Evolutionary conservation across 2,329 filamentous ascomycete genomes (phyloP).

Genomic region (Sarocladiaceae sp.): DNA sequence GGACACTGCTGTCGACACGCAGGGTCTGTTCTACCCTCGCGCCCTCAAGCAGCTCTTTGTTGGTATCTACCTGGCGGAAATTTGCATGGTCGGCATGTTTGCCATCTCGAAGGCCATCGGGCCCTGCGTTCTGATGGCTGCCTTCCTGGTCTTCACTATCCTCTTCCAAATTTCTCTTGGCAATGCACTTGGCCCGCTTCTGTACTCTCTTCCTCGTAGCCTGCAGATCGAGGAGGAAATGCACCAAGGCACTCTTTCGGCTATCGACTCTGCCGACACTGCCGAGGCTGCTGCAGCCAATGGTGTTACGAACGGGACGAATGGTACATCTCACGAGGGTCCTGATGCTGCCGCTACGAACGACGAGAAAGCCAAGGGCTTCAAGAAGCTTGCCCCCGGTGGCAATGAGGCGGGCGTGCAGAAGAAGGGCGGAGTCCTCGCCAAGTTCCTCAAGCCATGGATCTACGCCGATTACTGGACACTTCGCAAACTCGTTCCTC

Average conservation of each 20-base stretch:
- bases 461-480: slow-evolving; percentile 64
- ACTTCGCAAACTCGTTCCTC: slow-evolving; percentile 65
- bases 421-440: slow-evolving; percentile 47
- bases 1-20: slow-evolving; percentile 75
- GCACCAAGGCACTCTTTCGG: slow-evolving; percentile 23
- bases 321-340: no score
- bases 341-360: slow-evolving; percentile 11
- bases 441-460: slow-evolving; percentile 69
- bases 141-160: slow-evolving; percentile 68
- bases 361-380: slow-evolving; percentile 18
- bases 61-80: slow-evolving; percentile 72
- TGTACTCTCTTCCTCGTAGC: slow-evolving; percentile 65
- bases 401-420: slow-evolving; percentile 16
- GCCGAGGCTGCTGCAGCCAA: slow-evolving; percentile 21
- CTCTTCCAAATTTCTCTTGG: slow-evolving; percentile 71
- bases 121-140: slow-evolving; percentile 67
- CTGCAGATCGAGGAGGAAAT: slow-evolving; percentile 35
- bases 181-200: slow-evolving; percentile 62
- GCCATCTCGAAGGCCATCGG: slow-evolving; percentile 60
- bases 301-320: slow-evolving; percentile 9
- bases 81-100: slow-evolving; percentile 79
- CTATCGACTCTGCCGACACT: neutral
- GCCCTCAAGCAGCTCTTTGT: slow-evolving; percentile 81
- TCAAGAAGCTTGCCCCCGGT: slow-evolving; percentile 17
- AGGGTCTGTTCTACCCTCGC: slow-evolving; percentile 80